These are phyloP conservation scores for Tranzscheliella williamsii DNA, from an alignment of 1,284 basidiomycete genomes.

Conservation along the genomic window DNA sequence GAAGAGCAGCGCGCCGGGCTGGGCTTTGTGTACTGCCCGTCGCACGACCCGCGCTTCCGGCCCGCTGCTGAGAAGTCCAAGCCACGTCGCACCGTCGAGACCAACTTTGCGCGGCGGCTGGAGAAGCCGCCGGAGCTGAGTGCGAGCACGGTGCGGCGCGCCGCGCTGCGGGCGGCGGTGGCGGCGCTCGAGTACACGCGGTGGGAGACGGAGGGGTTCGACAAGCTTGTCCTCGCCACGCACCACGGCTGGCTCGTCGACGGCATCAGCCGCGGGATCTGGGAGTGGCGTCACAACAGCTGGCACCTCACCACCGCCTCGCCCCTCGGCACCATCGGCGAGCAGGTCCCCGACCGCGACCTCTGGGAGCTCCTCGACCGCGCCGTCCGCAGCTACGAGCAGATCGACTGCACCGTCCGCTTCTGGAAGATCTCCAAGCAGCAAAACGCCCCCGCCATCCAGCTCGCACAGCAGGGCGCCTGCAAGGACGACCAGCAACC, in stretches of 20 bases:
- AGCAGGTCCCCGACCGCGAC: conserved; percentile 54
- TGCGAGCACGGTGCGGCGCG: conserved; percentile 35
- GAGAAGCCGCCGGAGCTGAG: conserved; percentile 44
- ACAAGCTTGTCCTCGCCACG: conserved; percentile 57
- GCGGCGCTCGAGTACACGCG: conserved; percentile 52
- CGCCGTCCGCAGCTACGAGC: conserved; percentile 47
- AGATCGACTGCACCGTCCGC: conserved; percentile 57
- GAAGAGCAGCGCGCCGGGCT: conserved; percentile 39
- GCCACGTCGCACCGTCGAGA: conserved; percentile 25
- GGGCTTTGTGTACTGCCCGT: conserved; percentile 42
- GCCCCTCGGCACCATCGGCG: conserved; percentile 43
- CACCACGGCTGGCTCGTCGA: conserved; percentile 56
- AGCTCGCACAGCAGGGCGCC: conserved; percentile 51
- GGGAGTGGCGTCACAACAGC: conserved; percentile 53
- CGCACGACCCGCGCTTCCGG: conserved; percentile 13
- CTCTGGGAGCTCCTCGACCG: conserved; percentile 57
- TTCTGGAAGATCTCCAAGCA: conserved; percentile 54
- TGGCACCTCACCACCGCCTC: conserved; percentile 46
- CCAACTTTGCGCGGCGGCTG: conserved; percentile 51
- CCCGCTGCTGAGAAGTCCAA: conserved; percentile 9
- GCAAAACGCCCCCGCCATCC: conserved; percentile 35
- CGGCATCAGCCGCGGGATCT: conserved; percentile 55
- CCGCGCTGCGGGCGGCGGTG: conserved; percentile 48
- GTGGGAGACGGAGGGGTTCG: conserved; percentile 58
- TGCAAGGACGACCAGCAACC: conserved; percentile 50